Evolutionary conservation across 2,329 filamentous ascomycete species (phyloP).

Genomic region (Penicillium glabrum): DNA sequence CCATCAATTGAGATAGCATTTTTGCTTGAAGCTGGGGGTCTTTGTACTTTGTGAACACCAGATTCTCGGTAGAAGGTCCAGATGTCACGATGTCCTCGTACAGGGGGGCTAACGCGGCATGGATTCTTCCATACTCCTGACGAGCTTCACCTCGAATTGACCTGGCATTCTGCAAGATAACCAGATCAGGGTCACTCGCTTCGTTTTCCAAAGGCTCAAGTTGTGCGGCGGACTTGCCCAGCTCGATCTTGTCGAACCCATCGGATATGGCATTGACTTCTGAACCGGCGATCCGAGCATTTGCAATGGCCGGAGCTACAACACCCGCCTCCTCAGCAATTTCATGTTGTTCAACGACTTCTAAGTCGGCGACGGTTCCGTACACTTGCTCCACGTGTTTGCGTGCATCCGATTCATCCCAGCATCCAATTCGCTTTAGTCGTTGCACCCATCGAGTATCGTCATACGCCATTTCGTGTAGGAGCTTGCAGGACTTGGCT

Average conservation of each 20-base stretch:
- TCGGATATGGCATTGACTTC: constrained; percentile 51
- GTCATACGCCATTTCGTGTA: constrained; percentile 98
- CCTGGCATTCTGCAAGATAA: constrained; percentile 66
- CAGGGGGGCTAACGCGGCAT: constrained; percentile 83
- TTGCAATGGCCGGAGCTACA: constrained; percentile 13
- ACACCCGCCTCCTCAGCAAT: constrained; percentile 16
- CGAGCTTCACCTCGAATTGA: constrained; percentile 83
- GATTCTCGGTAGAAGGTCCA: constrained; percentile 70
- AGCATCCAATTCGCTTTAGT: constrained; percentile 82
- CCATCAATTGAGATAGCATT: constrained; percentile 78
- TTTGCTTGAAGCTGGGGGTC: constrained; percentile 88
- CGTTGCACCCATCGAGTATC: constrained; percentile 92
- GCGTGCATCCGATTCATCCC: constrained; percentile 86
- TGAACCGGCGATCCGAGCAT: constrained; percentile 16
- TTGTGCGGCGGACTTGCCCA: constrained; percentile 44
- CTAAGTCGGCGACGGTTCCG: constrained; percentile 29
- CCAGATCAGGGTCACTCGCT: constrained; percentile 66
- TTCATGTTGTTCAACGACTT: constrained; percentile 29
- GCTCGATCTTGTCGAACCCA: constrained; percentile 76
- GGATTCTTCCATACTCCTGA: constrained; percentile 87
- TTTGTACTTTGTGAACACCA: constrained; percentile 81
- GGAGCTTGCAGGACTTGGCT: constrained; percentile 77
- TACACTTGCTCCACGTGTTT: constrained; percentile 72
- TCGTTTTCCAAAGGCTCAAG: constrained; percentile 35
- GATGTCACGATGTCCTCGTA: constrained; percentile 78